Conservation (phyloP, 192 early-diverging fungal genomes). For the Coemansia sp. region DNA sequence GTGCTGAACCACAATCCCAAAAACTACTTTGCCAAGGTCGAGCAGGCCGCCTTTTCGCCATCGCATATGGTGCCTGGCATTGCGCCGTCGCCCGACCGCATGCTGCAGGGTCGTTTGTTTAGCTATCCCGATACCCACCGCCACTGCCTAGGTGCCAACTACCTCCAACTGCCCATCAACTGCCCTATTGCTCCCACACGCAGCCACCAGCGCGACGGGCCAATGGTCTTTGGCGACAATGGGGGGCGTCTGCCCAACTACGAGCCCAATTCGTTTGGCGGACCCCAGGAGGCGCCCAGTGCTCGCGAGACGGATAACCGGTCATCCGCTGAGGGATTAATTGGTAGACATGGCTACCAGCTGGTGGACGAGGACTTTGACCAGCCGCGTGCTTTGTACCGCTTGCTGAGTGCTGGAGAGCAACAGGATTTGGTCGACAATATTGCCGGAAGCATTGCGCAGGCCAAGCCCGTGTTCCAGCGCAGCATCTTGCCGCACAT, state of each 20-base stretch:
- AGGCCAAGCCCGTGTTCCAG: conserved; percentile 57
- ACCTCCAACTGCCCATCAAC: conserved; percentile 71
- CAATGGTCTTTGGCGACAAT: conserved; percentile 55
- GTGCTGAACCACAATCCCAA: conserved; percentile 68
- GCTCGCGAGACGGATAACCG: conserved; percentile 28
- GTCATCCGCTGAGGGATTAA: conserved; percentile 43
- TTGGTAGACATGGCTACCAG: conserved; percentile 52
- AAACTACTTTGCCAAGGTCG: conserved; percentile 74
- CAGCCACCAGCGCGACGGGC: conserved; percentile 70
- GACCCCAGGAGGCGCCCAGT: conserved; percentile 34
- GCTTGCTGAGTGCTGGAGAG: conserved; percentile 24
- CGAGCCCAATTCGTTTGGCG: conserved; percentile 62
- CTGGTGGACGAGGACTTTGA: conserved; percentile 63
- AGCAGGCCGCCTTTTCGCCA: conserved; percentile 70
- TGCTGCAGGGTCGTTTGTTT: conserved; percentile 73
- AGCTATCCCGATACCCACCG: conserved; percentile 71
- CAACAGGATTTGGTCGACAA: conserved; percentile 58
- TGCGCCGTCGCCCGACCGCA: conserved; percentile 61
- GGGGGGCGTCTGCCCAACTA: conserved; percentile 62
- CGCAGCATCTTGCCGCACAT: conserved; percentile 56
- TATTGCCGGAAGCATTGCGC: conserved; percentile 55
- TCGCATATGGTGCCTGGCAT: conserved; percentile 70
- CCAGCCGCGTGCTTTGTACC: conserved; percentile 59
- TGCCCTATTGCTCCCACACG: conserved; percentile 42
- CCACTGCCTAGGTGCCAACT: conserved; percentile 69